These are phyloP conservation scores for Diospyros lotus DNA, from an alignment of 148 eudicot species.

Conservation along the genomic window DNA sequence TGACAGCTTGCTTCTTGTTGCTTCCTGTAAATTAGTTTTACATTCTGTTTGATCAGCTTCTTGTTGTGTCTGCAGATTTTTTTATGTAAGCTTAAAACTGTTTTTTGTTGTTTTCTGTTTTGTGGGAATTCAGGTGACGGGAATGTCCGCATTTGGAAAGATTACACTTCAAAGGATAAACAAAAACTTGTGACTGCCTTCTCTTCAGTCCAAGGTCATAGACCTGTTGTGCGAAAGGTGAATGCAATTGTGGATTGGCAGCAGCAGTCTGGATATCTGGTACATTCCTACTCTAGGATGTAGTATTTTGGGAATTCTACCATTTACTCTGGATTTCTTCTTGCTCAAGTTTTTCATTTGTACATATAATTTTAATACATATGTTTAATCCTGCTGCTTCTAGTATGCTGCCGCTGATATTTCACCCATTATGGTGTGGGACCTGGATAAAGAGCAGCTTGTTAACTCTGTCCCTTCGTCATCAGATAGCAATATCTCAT, in stretches of 20 bases:
- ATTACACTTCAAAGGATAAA: conserved; percentile 53
- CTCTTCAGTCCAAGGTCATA: conserved; percentile 72
- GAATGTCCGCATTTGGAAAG: conserved; percentile 88
- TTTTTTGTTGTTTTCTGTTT: no score
- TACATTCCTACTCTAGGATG: conserved; percentile 21
- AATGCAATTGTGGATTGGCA: conserved; percentile 97
- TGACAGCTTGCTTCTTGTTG: conserved; percentile 89
- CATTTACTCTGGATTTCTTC: background rate
- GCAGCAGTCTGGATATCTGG: conserved; percentile 96
- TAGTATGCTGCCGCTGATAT: conserved; percentile 82
- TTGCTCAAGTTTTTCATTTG: background rate
- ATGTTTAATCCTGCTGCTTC: conserved; percentile 8
- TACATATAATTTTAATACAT: background rate
- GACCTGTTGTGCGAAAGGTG: conserved; percentile 51
- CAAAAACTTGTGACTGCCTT: conserved; percentile 97
- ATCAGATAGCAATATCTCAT: conserved; percentile 71
- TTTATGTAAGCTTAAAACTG: background rate
- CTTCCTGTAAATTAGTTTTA: conserved; percentile 54
- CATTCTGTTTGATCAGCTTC: background rate
- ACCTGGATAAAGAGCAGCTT: conserved; percentile 93
- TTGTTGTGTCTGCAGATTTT: background rate
- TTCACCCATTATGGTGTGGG: conserved; percentile 81
- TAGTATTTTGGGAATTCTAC: background rate
- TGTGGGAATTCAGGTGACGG: conserved; percentile 69
- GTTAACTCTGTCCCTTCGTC: conserved; percentile 60